A percentile compares a stretch with the other conserved stretches of the same genome.
Conservation (phyloP, 2,329 filamentous ascomycete species). For the Trichoderma aggressivum region DNA sequence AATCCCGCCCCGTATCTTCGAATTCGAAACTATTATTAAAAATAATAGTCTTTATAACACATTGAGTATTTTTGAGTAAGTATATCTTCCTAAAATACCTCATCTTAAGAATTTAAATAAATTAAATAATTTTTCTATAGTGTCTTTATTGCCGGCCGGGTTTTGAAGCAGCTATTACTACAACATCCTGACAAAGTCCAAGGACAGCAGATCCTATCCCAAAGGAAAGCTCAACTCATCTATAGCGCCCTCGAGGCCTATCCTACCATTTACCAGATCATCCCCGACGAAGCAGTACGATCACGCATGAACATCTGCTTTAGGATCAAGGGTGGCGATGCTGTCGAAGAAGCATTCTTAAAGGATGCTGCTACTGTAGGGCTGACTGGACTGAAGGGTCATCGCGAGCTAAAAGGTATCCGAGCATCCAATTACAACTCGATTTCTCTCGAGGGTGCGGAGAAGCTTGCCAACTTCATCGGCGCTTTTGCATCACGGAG, state of each 20-base stretch:
- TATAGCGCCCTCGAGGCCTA: constrained; percentile 75
- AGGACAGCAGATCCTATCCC: constrained; percentile 71
- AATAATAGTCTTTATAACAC: constrained; percentile 97
- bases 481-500: constrained; percentile 43
- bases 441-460: constrained; percentile 62
- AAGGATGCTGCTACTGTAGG: constrained; percentile 51
- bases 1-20: constrained; percentile 75
- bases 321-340: constrained; percentile 57
- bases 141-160: constrained; percentile 83
- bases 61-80: constrained; percentile 81
- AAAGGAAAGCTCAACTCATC: constrained; percentile 73
- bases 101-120: not conserved
- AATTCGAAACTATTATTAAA: constrained; percentile 82
- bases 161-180: constrained; percentile 70
- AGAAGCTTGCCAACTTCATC: constrained; percentile 66
- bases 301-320: constrained; percentile 97
- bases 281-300: constrained; percentile 71
- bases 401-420: constrained; percentile 77
- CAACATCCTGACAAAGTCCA: constrained; percentile 65
- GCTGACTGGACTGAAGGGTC: constrained; percentile 80
- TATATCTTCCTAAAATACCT: constrained; percentile 20
- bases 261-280: constrained; percentile 67
- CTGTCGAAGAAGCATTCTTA: constrained; percentile 76
- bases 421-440: constrained; percentile 88
- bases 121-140: constrained; percentile 36